Percentiles rank a stretch among this genome's conserved stretches.
Evolutionary conservation across 768 basidiomycete species (phyloP).

Genomic region (Dacryopinax primogenitus): DNA sequence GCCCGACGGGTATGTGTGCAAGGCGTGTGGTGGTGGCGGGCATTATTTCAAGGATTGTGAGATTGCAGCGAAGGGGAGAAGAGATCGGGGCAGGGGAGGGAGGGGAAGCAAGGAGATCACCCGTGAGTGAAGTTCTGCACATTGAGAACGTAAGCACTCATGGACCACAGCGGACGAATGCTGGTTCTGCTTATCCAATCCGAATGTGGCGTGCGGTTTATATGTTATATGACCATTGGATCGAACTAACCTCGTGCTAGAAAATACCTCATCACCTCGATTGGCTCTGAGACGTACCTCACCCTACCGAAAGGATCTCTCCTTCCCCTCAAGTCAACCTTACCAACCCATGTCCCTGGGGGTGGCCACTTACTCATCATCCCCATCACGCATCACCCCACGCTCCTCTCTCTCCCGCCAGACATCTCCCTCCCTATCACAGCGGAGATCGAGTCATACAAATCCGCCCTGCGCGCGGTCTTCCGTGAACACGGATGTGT

Average conservation of each 20-base stretch:
- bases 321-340: conserved; percentile 55
- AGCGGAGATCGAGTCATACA: conserved; percentile 77
- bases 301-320: conserved; percentile 96
- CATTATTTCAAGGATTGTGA: conserved; percentile 86
- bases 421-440: conserved; percentile 65
- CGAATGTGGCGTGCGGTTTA: conserved; percentile 60
- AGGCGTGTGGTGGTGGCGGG: conserved; percentile 74
- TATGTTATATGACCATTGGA: neutral
- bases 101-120: conserved; percentile 61
- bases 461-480: conserved; percentile 55
- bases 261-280: conserved; percentile 90
- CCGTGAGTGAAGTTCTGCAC: conserved; percentile 36
- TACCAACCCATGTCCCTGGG: conserved; percentile 53
- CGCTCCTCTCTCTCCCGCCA: conserved; percentile 64
- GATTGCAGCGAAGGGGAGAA: conserved; percentile 39
- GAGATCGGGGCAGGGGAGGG: conserved; percentile 30
- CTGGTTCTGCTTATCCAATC: conserved; percentile 98
- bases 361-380: conserved; percentile 93
- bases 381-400: conserved; percentile 87
- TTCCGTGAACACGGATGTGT: conserved; percentile 57
- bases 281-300: conserved; percentile 86
- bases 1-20: conserved; percentile 74
- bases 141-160: neutral
- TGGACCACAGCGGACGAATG: conserved; percentile 64
- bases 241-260: conserved; percentile 29